Evolutionary conservation across 345 rosid genomes (phyloP).

Genomic region (Eucalyptus cloeziana): DNA sequence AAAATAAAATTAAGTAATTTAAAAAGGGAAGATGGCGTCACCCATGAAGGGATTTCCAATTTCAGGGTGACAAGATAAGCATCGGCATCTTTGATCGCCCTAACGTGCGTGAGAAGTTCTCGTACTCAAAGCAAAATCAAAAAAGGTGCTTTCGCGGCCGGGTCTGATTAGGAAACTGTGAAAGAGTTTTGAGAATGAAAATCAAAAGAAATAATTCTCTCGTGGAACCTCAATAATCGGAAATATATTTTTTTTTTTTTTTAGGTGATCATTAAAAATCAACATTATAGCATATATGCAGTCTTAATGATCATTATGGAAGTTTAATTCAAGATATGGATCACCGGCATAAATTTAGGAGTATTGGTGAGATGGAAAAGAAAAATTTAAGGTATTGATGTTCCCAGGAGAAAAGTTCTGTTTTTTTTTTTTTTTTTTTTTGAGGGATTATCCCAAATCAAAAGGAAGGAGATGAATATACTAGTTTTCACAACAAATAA

Average conservation of each 20-base stretch:
- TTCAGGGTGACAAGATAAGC: not conserved
- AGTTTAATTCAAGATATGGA: no score
- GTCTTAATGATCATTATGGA: no score
- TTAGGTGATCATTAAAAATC: no score
- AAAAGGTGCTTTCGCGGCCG: no score
- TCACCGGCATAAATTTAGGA: not conserved
- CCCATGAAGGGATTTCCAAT: not conserved
- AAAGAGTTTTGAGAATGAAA: not conserved
- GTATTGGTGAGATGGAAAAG: not conserved
- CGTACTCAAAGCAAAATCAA: not conserved
- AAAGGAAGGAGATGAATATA: no score
- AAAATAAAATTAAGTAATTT: not conserved
- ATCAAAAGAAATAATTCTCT: not conserved
- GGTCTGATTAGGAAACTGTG: no score
- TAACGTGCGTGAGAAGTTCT: not conserved
- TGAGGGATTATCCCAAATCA: no score
- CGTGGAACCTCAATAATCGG: not conserved
- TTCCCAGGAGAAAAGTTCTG: not conserved
- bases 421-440: no score
- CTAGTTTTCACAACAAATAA: accelerated
- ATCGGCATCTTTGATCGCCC: not conserved
- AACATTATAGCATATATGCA: no score
- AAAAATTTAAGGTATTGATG: not conserved
- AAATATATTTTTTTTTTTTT: no score
- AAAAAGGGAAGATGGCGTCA: not conserved